Percentiles rank a stretch among this genome's conserved stretches.
Conservation (phyloP, 768 basidiomycete species). For the Trametes coccinea region DNA sequence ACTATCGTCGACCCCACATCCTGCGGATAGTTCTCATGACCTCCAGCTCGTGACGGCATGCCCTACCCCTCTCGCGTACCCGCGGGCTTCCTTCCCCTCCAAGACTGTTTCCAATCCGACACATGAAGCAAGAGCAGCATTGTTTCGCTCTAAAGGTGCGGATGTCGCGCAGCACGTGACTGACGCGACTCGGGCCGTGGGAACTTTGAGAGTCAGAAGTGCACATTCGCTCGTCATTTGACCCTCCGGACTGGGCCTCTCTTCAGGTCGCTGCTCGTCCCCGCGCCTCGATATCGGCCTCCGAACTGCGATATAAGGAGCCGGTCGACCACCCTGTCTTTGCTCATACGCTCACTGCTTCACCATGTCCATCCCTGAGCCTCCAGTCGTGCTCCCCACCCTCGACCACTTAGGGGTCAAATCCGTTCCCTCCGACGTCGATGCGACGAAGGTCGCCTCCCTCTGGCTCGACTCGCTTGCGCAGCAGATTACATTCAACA, state of each 20-base stretch:
- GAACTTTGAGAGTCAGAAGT: slow-evolving; percentile 7
- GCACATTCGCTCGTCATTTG: slow-evolving; percentile 18
- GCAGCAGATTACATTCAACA: slow-evolving; percentile 34
- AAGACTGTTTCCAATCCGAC: too few relatives aligned
- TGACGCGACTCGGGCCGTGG: slow-evolving; percentile 13
- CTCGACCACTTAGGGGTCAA: slow-evolving; percentile 30
- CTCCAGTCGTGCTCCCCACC: slow-evolving; percentile 28
- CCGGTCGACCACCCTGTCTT: background rate
- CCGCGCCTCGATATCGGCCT: background rate
- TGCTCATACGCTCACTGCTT: background rate
- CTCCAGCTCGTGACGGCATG: too few relatives aligned
- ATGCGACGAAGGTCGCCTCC: slow-evolving; percentile 37
- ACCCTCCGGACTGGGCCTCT: slow-evolving; percentile 1
- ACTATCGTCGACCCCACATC: background rate
- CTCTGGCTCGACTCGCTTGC: slow-evolving; percentile 46
- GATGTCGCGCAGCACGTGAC: background rate
- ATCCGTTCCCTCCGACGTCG: slow-evolving; percentile 31
- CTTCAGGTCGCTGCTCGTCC: background rate
- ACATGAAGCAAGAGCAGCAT: too few relatives aligned
- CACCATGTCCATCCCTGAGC: slow-evolving; percentile 17
- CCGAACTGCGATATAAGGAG: background rate
- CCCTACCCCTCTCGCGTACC: too few relatives aligned
- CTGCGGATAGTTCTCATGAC: too few relatives aligned
- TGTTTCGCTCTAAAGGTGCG: background rate
- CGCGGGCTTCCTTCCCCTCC: too few relatives aligned